Evolutionary conservation across 176 grass and related monocot species (phyloP).

Genomic region (Cocos nucifera): DNA sequence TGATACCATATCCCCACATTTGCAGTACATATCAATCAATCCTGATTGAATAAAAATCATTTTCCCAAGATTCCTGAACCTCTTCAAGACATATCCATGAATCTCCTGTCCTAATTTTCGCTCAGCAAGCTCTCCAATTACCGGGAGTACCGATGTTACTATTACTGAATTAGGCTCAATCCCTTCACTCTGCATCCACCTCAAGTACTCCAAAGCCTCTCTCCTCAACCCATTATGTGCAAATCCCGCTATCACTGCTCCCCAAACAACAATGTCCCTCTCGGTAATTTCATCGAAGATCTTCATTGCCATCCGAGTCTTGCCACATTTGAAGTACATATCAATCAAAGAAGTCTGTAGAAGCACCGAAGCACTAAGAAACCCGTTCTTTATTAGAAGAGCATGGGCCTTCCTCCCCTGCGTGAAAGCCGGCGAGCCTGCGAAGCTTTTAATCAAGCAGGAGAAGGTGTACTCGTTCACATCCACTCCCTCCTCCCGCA

Average conservation of each 20-base stretch:
- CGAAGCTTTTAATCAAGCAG: constrained; percentile 77
- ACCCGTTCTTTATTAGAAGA: constrained; percentile 67
- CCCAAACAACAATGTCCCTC: constrained; percentile 72
- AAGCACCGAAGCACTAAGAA: constrained; percentile 38
- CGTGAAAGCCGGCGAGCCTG: constrained; percentile 50
- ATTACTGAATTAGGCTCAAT: constrained; percentile 70
- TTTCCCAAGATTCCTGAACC: constrained; percentile 37
- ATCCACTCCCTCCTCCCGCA: constrained; percentile 42
- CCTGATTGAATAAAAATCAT: constrained; percentile 52
- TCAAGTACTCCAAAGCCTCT: constrained; percentile 71
- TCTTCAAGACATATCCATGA: constrained; percentile 72
- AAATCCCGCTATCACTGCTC: constrained; percentile 66
- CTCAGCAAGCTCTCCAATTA: constrained; percentile 44
- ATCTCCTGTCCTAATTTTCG: constrained; percentile 68
- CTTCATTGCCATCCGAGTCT: constrained; percentile 57
- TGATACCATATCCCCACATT: constrained; percentile 66
- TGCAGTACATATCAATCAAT: constrained; percentile 90
- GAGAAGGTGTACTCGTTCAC: constrained; percentile 72
- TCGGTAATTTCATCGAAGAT: constrained; percentile 80
- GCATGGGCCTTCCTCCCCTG: constrained; percentile 55
- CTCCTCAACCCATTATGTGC: constrained; percentile 63
- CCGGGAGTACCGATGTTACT: constrained; percentile 50
- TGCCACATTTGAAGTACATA: constrained; percentile 83
- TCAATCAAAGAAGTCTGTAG: constrained; percentile 71
- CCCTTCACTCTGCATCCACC: constrained; percentile 53